Conservation (phyloP, 495 filamentous ascomycete genomes). For the Penicillium macrosclerotiorum region DNA sequence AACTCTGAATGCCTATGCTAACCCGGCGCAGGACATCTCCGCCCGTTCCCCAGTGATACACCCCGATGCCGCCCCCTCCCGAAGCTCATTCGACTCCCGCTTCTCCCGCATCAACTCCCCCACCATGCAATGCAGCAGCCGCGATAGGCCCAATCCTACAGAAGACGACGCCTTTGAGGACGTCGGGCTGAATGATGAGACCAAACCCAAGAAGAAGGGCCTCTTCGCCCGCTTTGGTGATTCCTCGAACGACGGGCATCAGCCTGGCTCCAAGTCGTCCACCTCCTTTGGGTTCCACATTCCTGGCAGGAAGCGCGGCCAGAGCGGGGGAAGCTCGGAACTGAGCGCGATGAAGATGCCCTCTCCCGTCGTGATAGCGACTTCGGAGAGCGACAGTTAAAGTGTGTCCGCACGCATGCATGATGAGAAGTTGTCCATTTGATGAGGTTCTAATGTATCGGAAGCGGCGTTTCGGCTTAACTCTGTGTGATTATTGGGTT, state of each 20-base stretch:
- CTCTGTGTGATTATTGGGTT: background rate
- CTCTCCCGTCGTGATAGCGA: slow-evolving; percentile 14
- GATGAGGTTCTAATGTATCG: background rate
- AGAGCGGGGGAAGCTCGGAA: slow-evolving; percentile 72
- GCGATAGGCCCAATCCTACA: slow-evolving; percentile 54
- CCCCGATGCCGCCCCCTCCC: slow-evolving; percentile 54
- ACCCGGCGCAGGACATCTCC: slow-evolving; percentile 72
- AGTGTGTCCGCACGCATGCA: background rate
- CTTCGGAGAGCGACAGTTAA: slow-evolving; percentile 28
- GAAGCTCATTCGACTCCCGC: slow-evolving; percentile 78
- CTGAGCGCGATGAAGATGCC: slow-evolving; percentile 53
- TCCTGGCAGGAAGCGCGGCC: slow-evolving; percentile 68
- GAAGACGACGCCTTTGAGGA: slow-evolving; percentile 87
- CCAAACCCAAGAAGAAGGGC: slow-evolving; percentile 70
- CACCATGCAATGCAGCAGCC: slow-evolving; percentile 50
- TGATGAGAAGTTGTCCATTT: slow-evolving; percentile 10
- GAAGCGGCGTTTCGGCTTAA: slow-evolving; percentile 18
- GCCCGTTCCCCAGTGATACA: slow-evolving; percentile 76
- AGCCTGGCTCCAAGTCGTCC: slow-evolving; percentile 45
- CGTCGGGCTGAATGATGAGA: slow-evolving; percentile 79
- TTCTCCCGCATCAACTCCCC: slow-evolving; percentile 52
- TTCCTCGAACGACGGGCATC: slow-evolving; percentile 35
- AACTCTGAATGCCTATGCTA: slow-evolving; percentile 3
- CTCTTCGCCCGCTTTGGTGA: slow-evolving; percentile 87
- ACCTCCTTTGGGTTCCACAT: slow-evolving; percentile 61